Percentiles rank a stretch among this genome's conserved stretches.
These are phyloP conservation scores for Aspergillus versicolor DNA, from an alignment of 2,329 filamentous ascomycete genomes.

Conservation along the genomic window DNA sequence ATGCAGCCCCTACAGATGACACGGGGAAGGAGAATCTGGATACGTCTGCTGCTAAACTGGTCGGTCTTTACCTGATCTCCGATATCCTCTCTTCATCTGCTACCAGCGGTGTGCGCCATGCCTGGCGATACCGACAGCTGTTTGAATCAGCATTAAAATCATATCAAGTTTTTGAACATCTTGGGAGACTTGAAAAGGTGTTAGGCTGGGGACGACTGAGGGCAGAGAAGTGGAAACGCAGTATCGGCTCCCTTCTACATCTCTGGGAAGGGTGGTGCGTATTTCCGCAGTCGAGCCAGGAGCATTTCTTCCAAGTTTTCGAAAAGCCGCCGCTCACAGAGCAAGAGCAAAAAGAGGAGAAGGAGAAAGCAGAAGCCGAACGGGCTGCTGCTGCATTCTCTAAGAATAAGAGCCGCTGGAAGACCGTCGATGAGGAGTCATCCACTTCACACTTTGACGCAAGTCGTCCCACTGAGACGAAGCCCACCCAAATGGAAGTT, in stretches of 20 bases:
- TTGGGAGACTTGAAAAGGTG: conserved; percentile 71
- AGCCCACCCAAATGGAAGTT: conserved; percentile 34
- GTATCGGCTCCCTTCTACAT: conserved; percentile 65
- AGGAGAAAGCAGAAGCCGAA: conserved; percentile 43
- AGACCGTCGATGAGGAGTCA: conserved; percentile 46
- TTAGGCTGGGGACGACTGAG: conserved; percentile 77
- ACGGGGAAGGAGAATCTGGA: conserved; percentile 54
- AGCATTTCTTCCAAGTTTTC: conserved; percentile 68
- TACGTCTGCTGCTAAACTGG: conserved; percentile 69
- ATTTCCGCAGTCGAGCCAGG: conserved; percentile 73
- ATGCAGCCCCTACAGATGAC: conserved; percentile 39
- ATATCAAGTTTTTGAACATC: conserved; percentile 69
- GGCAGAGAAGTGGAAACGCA: conserved; percentile 81
- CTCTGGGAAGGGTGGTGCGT: conserved; percentile 67
- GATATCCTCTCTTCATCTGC: conserved; percentile 78
- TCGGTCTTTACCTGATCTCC: conserved; percentile 76
- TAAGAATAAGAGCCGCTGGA: conserved; percentile 48
- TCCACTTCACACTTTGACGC: conserved; percentile 31
- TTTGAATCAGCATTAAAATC: conserved; percentile 71
- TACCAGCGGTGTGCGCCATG: conserved; percentile 74
- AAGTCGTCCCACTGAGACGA: conserved; percentile 22
- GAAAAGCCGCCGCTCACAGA: conserved; percentile 64
- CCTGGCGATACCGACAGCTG: conserved; percentile 80
- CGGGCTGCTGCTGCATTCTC: conserved; percentile 35
- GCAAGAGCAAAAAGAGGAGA: conserved; percentile 45